These are phyloP conservation scores for Aphanocladium album DNA, from an alignment of 2,329 filamentous ascomycete species.

Conservation along the genomic window DNA sequence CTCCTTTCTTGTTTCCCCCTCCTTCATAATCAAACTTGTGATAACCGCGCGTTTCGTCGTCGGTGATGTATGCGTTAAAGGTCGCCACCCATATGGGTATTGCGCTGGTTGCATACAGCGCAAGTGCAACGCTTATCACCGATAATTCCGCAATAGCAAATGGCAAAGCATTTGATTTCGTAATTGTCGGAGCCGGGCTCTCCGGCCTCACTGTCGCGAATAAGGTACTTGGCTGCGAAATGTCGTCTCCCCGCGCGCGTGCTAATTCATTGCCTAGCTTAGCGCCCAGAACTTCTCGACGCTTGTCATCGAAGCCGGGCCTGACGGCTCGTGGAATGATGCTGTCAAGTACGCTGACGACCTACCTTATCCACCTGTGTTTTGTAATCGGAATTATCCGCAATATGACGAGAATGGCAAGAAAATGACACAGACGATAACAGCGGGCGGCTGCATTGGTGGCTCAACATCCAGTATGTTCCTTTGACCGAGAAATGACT, in stretches of 20 bases:
- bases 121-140: constrained; percentile 17
- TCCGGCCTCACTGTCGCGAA: constrained; percentile 26
- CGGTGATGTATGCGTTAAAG: neutral
- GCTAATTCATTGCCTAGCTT: constrained; percentile 13
- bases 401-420: constrained; percentile 18
- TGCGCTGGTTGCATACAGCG: neutral
- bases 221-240: constrained; percentile 6
- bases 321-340: constrained; percentile 20
- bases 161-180: constrained; percentile 23
- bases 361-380: constrained; percentile 14
- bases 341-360: constrained; percentile 16
- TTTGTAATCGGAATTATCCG: constrained; percentile 21
- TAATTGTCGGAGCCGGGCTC: constrained; percentile 35
- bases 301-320: constrained; percentile 21
- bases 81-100: neutral
- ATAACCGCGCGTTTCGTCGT: neutral
- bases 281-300: constrained; percentile 19
- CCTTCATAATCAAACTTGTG: too few species aligned
- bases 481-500: too few species aligned
- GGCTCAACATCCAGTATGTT: constrained; percentile 21
- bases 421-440: constrained; percentile 15
- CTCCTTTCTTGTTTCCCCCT: too few species aligned
- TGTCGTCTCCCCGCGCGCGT: neutral
- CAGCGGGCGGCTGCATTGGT: constrained; percentile 22
- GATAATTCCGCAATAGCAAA: constrained; percentile 14